These are phyloP conservation scores for Ilex asprella DNA, from an alignment of 257 asterid species.

Conservation along the genomic window DNA sequence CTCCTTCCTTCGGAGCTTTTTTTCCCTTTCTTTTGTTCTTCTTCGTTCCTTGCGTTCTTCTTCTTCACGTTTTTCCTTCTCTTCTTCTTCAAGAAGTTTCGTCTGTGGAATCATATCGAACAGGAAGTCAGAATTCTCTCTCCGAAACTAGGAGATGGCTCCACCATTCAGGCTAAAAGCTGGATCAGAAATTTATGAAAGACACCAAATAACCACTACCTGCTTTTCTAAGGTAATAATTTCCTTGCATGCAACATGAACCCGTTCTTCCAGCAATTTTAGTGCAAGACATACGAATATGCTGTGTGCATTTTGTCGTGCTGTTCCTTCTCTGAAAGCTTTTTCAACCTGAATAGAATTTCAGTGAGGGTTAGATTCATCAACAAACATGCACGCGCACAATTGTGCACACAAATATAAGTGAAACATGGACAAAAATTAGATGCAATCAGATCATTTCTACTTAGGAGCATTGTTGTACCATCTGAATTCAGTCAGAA, in stretches of 20 bases:
- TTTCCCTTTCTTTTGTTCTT: slow-evolving; percentile 85
- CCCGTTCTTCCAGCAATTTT: slow-evolving; percentile 82
- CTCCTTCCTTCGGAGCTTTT: slow-evolving; percentile 90
- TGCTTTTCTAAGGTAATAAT: slow-evolving; percentile 89
- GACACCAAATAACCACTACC: slow-evolving; percentile 29
- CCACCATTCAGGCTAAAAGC: slow-evolving; percentile 7
- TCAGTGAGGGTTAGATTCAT: slow-evolving; percentile 12
- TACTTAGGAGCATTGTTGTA: too few species aligned
- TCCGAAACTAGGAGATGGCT: slow-evolving; percentile 9
- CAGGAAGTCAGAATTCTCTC: slow-evolving; percentile 15
- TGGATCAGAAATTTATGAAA: slow-evolving; percentile 2
- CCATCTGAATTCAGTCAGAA: too few species aligned
- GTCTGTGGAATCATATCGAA: slow-evolving; percentile 39
- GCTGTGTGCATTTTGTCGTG: slow-evolving; percentile 98
- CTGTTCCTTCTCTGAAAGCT: slow-evolving; percentile 99
- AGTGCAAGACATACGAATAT: slow-evolving; percentile 90
- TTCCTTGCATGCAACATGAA: slow-evolving; percentile 94
- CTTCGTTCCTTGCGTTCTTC: slow-evolving; percentile 79
- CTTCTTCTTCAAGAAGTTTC: slow-evolving; percentile 99
- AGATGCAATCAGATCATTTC: too few species aligned
- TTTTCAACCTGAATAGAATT: slow-evolving; percentile 75
- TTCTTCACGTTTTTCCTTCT: slow-evolving; percentile 93
- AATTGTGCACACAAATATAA: neutral
- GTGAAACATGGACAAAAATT: neutral
- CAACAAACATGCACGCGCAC: neutral